These are phyloP conservation scores for Mentha longifolia DNA, from an alignment of 257 asterid genomes.

Conservation along the genomic window DNA sequence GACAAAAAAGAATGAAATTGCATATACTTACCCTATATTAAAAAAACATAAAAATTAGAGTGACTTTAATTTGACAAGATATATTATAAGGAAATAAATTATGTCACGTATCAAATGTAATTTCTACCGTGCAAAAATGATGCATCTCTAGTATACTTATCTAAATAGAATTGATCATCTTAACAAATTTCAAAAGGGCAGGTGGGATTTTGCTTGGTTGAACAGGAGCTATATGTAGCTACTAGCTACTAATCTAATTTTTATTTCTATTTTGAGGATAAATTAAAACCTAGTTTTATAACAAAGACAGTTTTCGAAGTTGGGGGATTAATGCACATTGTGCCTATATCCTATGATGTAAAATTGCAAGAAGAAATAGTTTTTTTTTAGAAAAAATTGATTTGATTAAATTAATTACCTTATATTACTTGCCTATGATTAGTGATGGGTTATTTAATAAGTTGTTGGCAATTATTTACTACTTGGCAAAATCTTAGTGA, in stretches of 20 bases:
- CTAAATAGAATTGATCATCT: conserved; percentile 33
- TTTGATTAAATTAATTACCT: not conserved
- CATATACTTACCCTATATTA: not conserved
- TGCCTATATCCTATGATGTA: conserved; percentile 30
- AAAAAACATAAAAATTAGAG: not conserved
- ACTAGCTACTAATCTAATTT: conserved; percentile 9
- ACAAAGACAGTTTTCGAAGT: not conserved
- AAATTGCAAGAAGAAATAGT: not conserved
- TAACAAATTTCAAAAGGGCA: conserved; percentile 40
- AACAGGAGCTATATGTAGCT: not conserved
- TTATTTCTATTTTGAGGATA: conserved; percentile 13
- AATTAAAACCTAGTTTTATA: conserved; percentile 12
- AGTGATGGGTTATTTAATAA: conserved; percentile 8
- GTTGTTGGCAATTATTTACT: conserved; percentile 24
- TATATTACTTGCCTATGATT: not conserved
- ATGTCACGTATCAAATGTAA: conserved; percentile 15
- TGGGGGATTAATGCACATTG: conserved; percentile 2
- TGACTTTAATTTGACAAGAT: conserved; percentile 16
- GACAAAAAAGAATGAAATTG: not conserved
- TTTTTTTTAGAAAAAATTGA: not conserved
- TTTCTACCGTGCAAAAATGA: conserved; percentile 20
- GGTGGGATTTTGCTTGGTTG: conserved; percentile 42
- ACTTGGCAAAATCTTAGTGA: conserved; percentile 27
- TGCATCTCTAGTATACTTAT: conserved; percentile 19
- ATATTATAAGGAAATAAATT: conserved; percentile 5